A percentile compares a stretch with the other conserved stretches of the same genome.
Evolutionary conservation across 2,329 filamentous ascomycete genomes (phyloP).

Genomic region (Chrysosporium queenslandicum): DNA sequence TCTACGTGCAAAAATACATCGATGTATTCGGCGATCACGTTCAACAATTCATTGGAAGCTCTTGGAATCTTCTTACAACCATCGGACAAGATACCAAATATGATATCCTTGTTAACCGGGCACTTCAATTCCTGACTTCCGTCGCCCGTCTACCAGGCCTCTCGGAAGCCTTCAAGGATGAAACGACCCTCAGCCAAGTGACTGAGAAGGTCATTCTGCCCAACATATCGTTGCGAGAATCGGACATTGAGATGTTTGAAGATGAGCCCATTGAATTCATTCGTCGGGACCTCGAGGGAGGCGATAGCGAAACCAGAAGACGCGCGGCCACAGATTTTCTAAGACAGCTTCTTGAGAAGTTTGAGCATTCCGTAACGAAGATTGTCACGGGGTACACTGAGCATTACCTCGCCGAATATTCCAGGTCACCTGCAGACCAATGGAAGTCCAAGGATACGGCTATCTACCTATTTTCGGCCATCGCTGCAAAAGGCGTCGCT

Average conservation of each 20-base stretch:
- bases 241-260: conserved; percentile 91
- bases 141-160: conserved; percentile 70
- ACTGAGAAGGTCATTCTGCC: conserved; percentile 93
- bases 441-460: conserved; percentile 98
- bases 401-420: conserved; percentile 67
- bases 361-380: conserved; percentile 71
- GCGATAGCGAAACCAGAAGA: conserved; percentile 85
- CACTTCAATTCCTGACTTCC: conserved; percentile 85
- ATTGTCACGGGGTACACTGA: conserved; percentile 83
- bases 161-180: conserved; percentile 73
- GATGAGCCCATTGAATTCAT: conserved; percentile 99
- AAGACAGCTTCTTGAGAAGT: conserved; percentile 76
- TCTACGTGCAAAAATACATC: conserved; percentile 91
- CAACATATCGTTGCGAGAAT: conserved; percentile 83
- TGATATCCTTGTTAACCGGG: conserved; percentile 87
- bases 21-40: conserved; percentile 80
- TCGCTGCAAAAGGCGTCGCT: conserved; percentile 81
- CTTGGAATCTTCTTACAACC: conserved; percentile 82
- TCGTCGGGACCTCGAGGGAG: conserved; percentile 84
- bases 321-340: conserved; percentile 92
- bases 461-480: conserved; percentile 90
- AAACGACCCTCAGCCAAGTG: conserved; percentile 69
- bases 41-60: conserved; percentile 74
- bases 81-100: conserved; percentile 84
- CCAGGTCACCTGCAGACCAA: conserved; percentile 56